Evolutionary conservation across 225 moss, liverwort and hornwort genomes (phyloP).

Genomic region (Physcomitrium patens): DNA sequence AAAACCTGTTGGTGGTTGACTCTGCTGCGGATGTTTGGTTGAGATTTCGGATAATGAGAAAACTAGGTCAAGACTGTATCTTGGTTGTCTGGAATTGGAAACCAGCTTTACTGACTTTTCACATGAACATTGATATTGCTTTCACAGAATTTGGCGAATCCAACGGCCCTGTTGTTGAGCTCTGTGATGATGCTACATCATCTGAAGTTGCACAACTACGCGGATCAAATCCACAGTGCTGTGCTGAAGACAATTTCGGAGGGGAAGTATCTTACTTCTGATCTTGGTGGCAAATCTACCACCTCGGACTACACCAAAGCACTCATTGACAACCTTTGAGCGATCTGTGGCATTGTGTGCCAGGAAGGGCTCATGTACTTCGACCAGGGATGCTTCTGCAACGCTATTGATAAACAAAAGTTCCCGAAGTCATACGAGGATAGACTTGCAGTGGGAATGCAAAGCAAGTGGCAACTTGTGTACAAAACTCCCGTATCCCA

Average conservation of each 20-base stretch:
- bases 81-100: conserved; percentile 12
- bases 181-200: conserved; percentile 97
- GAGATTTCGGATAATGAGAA: neutral
- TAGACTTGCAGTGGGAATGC: conserved; percentile 22
- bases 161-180: conserved; percentile 88
- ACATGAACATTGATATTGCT: conserved; percentile 5
- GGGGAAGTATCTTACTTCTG: conserved; percentile 73
- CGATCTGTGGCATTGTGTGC: neutral
- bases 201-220: conserved; percentile 61
- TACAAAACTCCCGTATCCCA: conserved; percentile 31
- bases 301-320: conserved; percentile 88
- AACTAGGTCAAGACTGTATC: neutral
- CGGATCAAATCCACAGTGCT: conserved; percentile 73
- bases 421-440: conserved; percentile 16
- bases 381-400: conserved; percentile 27
- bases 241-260: conserved; percentile 77
- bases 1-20: neutral
- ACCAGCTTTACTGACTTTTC: neutral
- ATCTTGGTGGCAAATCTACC: conserved; percentile 80
- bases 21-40: neutral
- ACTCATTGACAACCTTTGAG: conserved; percentile 77
- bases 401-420: conserved; percentile 17
- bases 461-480: conserved; percentile 33
- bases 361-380: conserved; percentile 8
- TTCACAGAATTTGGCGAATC: conserved; percentile 90